Evolutionary conservation across 1,284 basidiomycete genomes (phyloP).

Genomic region (Trichosporon faecale): DNA sequence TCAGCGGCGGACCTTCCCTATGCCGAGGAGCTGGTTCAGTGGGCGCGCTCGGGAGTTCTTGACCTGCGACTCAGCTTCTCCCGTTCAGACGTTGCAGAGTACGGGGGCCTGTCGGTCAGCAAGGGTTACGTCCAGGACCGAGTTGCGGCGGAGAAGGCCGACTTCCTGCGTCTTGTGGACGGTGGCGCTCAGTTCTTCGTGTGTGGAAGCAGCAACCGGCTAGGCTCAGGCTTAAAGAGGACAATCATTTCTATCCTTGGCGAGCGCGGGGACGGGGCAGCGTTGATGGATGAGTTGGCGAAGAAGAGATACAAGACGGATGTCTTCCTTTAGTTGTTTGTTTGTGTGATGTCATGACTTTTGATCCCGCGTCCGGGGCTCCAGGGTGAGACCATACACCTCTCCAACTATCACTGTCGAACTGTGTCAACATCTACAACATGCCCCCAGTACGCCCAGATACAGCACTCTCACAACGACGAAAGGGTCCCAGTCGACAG

Average conservation of each 20-base stretch:
- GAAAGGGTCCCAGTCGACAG: not conserved
- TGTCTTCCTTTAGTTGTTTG: not conserved
- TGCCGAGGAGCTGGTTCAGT: slow-evolving; percentile 54
- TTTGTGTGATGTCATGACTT: too few relatives aligned
- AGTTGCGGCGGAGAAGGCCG: slow-evolving; percentile 53
- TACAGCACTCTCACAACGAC: not conserved
- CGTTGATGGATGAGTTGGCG: slow-evolving; percentile 1
- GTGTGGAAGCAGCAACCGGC: slow-evolving; percentile 48
- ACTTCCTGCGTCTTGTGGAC: slow-evolving; percentile 47
- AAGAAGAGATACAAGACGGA: slow-evolving; percentile 3
- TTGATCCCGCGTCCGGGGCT: too few relatives aligned
- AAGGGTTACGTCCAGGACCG: slow-evolving; percentile 58
- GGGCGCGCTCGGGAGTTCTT: slow-evolving; percentile 55
- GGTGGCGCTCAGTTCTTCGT: slow-evolving; percentile 56
- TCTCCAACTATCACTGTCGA: too few relatives aligned
- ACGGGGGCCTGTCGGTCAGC: slow-evolving; percentile 28
- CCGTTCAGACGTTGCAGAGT: slow-evolving; percentile 47
- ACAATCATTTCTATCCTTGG: not conserved
- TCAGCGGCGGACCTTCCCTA: slow-evolving; percentile 56
- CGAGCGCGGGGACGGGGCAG: not conserved
- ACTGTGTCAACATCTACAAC: not conserved
- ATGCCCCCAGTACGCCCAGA: not conserved
- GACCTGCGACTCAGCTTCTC: slow-evolving; percentile 58
- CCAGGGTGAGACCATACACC: too few relatives aligned
- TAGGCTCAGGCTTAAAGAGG: not conserved